These are phyloP conservation scores for Chaetomium olivaceum DNA, from an alignment of 2,329 filamentous ascomycete genomes.

Conservation along the genomic window DNA sequence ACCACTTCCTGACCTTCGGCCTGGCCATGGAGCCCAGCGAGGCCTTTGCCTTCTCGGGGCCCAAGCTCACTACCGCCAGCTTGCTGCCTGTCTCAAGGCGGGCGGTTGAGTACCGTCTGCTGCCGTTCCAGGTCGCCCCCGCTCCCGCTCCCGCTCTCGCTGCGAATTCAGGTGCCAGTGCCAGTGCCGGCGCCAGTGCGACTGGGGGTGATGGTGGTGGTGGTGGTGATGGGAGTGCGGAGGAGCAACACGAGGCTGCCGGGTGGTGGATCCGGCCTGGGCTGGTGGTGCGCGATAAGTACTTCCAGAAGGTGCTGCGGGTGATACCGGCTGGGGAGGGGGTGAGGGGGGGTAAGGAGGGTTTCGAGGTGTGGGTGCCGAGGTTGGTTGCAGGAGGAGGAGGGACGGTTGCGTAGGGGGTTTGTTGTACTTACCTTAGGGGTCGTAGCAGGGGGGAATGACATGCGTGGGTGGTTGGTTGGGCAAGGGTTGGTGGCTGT, in stretches of 20 bases:
- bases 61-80: slow-evolving; percentile 78
- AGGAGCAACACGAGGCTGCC: slow-evolving; percentile 38
- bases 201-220: neutral
- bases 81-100: slow-evolving; percentile 79
- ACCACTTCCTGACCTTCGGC: slow-evolving; percentile 92
- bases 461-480: neutral
- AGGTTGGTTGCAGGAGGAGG: slow-evolving; percentile 17
- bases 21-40: slow-evolving; percentile 90
- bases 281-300: slow-evolving; percentile 80
- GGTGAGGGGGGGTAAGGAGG: slow-evolving; percentile 72
- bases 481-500: neutral
- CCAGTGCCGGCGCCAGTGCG: too few species aligned
- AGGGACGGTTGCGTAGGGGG: neutral
- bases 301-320: slow-evolving; percentile 87
- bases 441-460: neutral
- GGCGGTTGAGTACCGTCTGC: slow-evolving; percentile 69
- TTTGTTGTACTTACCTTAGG: neutral
- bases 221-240: neutral
- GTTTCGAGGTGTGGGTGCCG: slow-evolving; percentile 63
- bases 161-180: too few species aligned
- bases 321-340: slow-evolving; percentile 72
- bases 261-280: slow-evolving; percentile 70
- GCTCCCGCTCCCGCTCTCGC: neutral
- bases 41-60: slow-evolving; percentile 87
- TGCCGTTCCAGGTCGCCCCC: slow-evolving; percentile 62